These are phyloP conservation scores for Mrakia blollopis DNA, from an alignment of 768 basidiomycete species.

Conservation along the genomic window DNA sequence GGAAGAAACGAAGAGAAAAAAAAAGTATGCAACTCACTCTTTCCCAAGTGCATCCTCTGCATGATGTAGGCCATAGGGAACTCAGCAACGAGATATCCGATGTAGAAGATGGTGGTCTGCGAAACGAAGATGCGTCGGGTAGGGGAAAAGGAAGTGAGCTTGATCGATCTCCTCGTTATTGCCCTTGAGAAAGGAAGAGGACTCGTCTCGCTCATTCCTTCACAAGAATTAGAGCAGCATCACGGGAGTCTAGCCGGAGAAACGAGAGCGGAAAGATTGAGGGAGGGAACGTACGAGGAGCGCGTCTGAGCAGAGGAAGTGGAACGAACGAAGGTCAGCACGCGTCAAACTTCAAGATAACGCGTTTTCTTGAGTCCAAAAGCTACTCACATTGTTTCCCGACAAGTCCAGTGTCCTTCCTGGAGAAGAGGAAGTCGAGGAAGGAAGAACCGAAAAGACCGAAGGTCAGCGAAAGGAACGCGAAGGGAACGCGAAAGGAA, in stretches of 20 bases:
- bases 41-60: slow-evolving; percentile 32
- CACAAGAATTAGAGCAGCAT: too few relatives aligned
- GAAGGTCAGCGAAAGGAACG: neutral
- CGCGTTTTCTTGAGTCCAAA: neutral
- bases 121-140: too few relatives aligned
- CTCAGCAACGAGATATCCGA: slow-evolving; percentile 29
- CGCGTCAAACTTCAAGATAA: neutral
- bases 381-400: slow-evolving; percentile 20
- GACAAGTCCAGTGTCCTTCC: slow-evolving; percentile 24
- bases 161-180: too few relatives aligned
- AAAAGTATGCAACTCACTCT: neutral
- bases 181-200: too few relatives aligned
- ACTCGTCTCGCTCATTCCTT: too few relatives aligned
- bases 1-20: too few relatives aligned
- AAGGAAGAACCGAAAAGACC: neutral
- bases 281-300: too few relatives aligned
- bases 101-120: slow-evolving; percentile 33
- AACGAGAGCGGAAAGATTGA: too few relatives aligned
- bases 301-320: neutral
- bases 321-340: neutral
- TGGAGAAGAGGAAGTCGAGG: neutral
- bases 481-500: neutral
- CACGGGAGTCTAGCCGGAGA: too few relatives aligned
- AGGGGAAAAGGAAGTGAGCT: too few relatives aligned
- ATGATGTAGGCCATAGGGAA: slow-evolving; percentile 28